These are phyloP conservation scores for Henningerozyma blattae DNA, from an alignment of 805 yeast species.

Conservation along the genomic window DNA sequence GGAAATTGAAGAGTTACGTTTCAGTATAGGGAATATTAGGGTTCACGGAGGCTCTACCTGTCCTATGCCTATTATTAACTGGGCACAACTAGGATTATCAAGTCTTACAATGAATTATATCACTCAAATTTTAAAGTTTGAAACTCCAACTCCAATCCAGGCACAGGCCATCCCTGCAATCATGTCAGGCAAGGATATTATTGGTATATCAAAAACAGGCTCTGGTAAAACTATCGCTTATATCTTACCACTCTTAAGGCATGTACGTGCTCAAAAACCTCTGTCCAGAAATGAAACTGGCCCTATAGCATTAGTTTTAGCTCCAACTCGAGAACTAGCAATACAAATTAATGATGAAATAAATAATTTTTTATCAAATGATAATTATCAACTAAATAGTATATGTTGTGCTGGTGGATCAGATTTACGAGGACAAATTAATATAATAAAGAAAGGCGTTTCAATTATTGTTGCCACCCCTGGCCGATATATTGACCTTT, in stretches of 20 bases:
- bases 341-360: conserved; percentile 68
- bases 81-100: conserved; percentile 79
- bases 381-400: conserved; percentile 31
- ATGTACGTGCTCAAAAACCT: conserved; percentile 61
- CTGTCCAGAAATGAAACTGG: conserved; percentile 41
- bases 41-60: conserved; percentile 42
- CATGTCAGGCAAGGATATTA: conserved; percentile 80
- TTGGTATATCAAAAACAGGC: conserved; percentile 94
- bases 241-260: conserved; percentile 73
- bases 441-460: conserved; percentile 63
- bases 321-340: conserved; percentile 92
- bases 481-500: conserved; percentile 80
- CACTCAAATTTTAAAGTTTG: conserved; percentile 37
- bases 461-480: conserved; percentile 89
- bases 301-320: conserved; percentile 67
- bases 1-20: conserved; percentile 45
- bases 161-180: conserved; percentile 83
- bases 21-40: conserved; percentile 49
- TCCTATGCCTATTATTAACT: conserved; percentile 56
- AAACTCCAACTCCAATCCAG: conserved; percentile 76
- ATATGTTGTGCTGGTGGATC: conserved; percentile 90
- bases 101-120: conserved; percentile 42
- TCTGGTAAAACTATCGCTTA: conserved; percentile 92
- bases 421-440: conserved; percentile 69
- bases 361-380: conserved; percentile 36